These are phyloP conservation scores for Wickerhamomyces sp. DNA, from an alignment of 1,139 yeast genomes.

Conservation along the genomic window DNA sequence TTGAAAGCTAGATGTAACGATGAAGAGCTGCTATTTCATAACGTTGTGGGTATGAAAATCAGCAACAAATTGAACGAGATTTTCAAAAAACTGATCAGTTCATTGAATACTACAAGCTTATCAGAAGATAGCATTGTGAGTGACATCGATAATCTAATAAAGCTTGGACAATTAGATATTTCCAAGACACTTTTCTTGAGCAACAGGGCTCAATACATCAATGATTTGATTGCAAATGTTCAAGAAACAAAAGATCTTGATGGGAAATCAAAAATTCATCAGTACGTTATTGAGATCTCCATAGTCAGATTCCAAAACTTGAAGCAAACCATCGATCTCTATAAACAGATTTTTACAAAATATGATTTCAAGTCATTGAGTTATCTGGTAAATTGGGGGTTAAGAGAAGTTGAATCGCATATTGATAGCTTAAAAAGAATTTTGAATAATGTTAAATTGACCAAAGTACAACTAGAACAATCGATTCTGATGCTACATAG, in stretches of 20 bases:
- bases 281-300: slow-evolving; percentile 52
- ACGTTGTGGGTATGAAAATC: slow-evolving; percentile 37
- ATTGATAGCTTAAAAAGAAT: slow-evolving; percentile 61
- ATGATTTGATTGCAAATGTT: slow-evolving; percentile 40
- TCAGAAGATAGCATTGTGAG: slow-evolving; percentile 20
- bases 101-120: slow-evolving; percentile 13
- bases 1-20: slow-evolving; percentile 25
- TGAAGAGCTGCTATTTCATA: slow-evolving; percentile 35
- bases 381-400: slow-evolving; percentile 63
- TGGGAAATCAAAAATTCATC: slow-evolving; percentile 43
- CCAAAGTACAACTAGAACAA: slow-evolving; percentile 41
- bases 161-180: slow-evolving; percentile 37
- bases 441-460: slow-evolving; percentile 55
- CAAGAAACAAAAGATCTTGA: slow-evolving; percentile 34
- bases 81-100: slow-evolving; percentile 30
- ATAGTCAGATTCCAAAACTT: slow-evolving; percentile 55
- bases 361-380: slow-evolving; percentile 25
- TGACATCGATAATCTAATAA: slow-evolving; percentile 34
- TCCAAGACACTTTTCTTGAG: slow-evolving; percentile 46
- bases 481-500: slow-evolving; percentile 50
- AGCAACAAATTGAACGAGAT: slow-evolving; percentile 33
- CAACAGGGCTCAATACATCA: slow-evolving; percentile 41
- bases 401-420: slow-evolving; percentile 58
- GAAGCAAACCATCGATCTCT: slow-evolving; percentile 42
- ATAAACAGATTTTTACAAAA: slow-evolving; percentile 38